Percentiles rank a stretch among this genome's conserved stretches.
Conservation (phyloP, 768 basidiomycete species). For the Xerocomellus intermedius region DNA sequence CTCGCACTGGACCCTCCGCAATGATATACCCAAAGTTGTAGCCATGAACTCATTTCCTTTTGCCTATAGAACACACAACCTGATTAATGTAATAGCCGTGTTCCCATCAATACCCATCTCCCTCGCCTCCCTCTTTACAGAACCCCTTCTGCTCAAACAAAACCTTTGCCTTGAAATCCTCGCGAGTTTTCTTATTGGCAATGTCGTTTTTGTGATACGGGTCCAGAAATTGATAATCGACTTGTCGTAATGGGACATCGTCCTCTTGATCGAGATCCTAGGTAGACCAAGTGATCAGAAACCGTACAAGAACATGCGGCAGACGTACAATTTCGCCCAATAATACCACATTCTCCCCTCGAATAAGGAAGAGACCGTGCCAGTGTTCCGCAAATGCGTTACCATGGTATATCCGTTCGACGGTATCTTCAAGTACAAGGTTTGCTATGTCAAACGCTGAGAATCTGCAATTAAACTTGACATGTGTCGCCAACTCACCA, state of each 20-base stretch:
- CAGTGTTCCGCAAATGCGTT: slow-evolving; percentile 85
- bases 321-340: slow-evolving; percentile 90
- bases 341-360: slow-evolving; percentile 97
- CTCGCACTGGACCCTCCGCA: slow-evolving; percentile 11
- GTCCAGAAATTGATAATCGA: slow-evolving; percentile 68
- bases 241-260: slow-evolving; percentile 73
- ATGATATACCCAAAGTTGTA: slow-evolving; percentile 18
- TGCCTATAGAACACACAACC: not conserved
- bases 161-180: slow-evolving; percentile 79
- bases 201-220: slow-evolving; percentile 72
- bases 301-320: slow-evolving; percentile 1
- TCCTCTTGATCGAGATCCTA: slow-evolving; percentile 95
- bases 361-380: slow-evolving; percentile 88
- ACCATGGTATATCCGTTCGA: slow-evolving; percentile 92
- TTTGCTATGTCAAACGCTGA: slow-evolving; percentile 61
- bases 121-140: slow-evolving; percentile 93
- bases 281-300: slow-evolving; percentile 1
- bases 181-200: slow-evolving; percentile 73
- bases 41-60: slow-evolving; percentile 8
- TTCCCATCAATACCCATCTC: slow-evolving; percentile 77
- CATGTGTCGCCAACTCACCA: slow-evolving; percentile 51
- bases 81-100: slow-evolving; percentile 12
- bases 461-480: not conserved
- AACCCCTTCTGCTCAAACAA: slow-evolving; percentile 86
- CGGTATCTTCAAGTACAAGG: slow-evolving; percentile 92